phyloP scores from a whole-genome alignment of 768 basidiomycete species.

The Mycena leptocephala region DNA sequence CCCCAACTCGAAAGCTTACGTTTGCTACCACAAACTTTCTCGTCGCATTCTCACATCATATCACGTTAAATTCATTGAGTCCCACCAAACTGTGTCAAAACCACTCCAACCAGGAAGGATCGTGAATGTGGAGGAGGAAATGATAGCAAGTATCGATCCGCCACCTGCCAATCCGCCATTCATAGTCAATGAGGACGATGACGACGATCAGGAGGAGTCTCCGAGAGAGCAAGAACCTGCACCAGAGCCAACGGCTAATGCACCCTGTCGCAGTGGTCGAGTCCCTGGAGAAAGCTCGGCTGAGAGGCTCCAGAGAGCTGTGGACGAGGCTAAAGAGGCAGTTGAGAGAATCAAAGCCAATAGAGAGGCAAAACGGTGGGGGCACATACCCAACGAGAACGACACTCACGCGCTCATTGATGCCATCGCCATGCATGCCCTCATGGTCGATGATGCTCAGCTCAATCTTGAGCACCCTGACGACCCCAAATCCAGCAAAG shows the following conservation, averaged over 20 bases:
- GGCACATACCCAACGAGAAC: background rate
- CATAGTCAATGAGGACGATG: background rate
- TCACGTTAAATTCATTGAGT: conserved; percentile 47
- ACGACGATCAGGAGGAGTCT: background rate
- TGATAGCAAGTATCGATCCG: background rate
- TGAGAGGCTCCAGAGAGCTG: background rate
- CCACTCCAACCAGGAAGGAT: background rate
- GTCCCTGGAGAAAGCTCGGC: background rate
- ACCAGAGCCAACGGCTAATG: background rate
- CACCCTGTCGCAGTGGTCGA: background rate
- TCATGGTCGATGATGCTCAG: background rate
- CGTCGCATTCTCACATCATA: conserved; percentile 38
- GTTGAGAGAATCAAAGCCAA: background rate
- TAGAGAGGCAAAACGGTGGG: background rate
- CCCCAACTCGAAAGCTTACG: conserved; percentile 50
- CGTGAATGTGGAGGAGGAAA: background rate
- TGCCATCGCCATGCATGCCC: background rate
- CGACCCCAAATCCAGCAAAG: background rate
- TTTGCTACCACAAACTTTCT: conserved; percentile 45
- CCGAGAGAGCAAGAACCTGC: background rate
- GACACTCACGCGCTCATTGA: background rate
- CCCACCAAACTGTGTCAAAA: background rate
- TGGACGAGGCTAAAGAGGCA: background rate
- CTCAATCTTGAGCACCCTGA: conserved; percentile 9
- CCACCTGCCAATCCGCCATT: background rate